phyloP scores from a whole-genome alignment of 148 eudicot genomes.

The Spergularia bocconei region DNA sequence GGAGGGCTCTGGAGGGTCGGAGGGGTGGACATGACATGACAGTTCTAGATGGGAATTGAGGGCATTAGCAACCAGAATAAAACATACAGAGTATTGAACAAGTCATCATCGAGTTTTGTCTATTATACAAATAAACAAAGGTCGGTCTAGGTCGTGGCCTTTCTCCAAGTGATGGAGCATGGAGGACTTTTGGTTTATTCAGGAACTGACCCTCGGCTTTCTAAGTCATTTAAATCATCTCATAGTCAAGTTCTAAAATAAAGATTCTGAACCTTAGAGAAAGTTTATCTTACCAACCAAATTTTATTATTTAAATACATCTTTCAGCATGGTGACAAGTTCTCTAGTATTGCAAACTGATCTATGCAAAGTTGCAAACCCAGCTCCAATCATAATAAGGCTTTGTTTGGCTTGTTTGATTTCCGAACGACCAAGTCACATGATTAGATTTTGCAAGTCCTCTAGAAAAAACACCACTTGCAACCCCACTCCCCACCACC shows the following conservation, averaged over 20 bases:
- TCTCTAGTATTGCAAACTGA: neutral
- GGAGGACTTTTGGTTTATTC: neutral
- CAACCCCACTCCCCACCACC: neutral
- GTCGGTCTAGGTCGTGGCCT: neutral
- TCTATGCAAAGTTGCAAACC: neutral
- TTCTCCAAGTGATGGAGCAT: neutral
- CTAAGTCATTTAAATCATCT: neutral
- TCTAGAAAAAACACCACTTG: conserved; percentile 9
- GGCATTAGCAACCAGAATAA: neutral
- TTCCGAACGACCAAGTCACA: neutral
- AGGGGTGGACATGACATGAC: neutral
- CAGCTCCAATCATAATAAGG: neutral
- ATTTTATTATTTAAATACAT: neutral
- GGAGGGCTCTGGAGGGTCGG: too few relatives aligned
- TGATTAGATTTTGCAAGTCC: neutral
- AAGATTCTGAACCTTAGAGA: neutral
- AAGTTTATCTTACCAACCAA: neutral
- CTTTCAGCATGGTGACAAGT: neutral
- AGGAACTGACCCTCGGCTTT: neutral
- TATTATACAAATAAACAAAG: neutral
- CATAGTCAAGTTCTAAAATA: neutral
- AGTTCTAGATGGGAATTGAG: neutral
- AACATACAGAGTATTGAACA: neutral
- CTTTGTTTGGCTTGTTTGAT: neutral
- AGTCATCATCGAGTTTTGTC: neutral